Percentiles rank a stretch among this genome's conserved stretches.
Conservation (phyloP, 805 yeast species). For the Metschnikowia hibisci region DNA sequence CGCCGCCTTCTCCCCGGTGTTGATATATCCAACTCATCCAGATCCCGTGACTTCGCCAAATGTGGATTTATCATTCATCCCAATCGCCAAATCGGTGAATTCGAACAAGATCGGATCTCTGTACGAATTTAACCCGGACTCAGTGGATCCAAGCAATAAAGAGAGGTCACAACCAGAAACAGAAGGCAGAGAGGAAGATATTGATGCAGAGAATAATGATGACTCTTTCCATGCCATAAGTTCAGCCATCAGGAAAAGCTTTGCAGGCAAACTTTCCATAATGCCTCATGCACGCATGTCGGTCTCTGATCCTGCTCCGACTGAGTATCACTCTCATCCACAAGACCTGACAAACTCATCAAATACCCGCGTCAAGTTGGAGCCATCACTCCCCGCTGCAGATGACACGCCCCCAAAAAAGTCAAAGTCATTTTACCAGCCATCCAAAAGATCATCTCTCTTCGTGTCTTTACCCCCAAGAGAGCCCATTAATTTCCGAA, state of each 20-base stretch:
- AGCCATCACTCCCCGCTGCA: not conserved
- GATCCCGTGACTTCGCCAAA: constrained; percentile 19
- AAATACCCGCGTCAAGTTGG: not conserved
- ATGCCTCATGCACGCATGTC: constrained; percentile 3
- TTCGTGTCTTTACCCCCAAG: constrained; percentile 37
- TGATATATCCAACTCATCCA: not conserved
- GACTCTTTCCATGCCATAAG: constrained; percentile 48
- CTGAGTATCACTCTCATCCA: not conserved
- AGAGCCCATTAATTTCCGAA: constrained; percentile 30
- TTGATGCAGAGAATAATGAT: constrained; percentile 18
- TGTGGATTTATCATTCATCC: constrained; percentile 23
- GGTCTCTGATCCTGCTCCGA: not conserved
- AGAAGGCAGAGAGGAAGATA: not conserved
- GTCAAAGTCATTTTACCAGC: constrained; percentile 11
- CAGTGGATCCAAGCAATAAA: not conserved
- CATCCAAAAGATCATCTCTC: constrained; percentile 32
- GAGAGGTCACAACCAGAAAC: not conserved
- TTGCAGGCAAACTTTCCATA: constrained; percentile 30
- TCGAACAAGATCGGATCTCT: constrained; percentile 7
- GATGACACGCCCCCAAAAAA: not conserved
- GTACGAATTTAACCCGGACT: not conserved
- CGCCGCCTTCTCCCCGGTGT: constrained; percentile 6
- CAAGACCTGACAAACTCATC: not conserved
- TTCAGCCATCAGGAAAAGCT: constrained; percentile 43
- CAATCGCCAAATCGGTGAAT: constrained; percentile 16